Evolutionary conservation across 352 stramenopile species (phyloP), one percentile per base, ranked within the genome.

Genomic region (Stramenopiles sp.): DNA sequence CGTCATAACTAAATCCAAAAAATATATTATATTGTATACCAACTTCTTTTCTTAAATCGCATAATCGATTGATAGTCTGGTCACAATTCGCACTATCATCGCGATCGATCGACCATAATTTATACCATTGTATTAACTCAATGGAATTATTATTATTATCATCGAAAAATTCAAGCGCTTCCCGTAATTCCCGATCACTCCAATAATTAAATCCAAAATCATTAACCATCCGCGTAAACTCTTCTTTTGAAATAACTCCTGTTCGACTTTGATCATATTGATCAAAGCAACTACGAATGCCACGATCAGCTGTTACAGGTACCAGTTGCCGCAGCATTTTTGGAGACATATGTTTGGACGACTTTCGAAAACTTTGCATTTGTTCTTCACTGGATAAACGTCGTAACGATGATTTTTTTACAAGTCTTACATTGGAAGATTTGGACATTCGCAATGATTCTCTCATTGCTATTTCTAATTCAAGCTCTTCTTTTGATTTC

Each of bases 131-230:
- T 13, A 76, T 76, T 13, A 76, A 20, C 7, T 76, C 65, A 33
- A 76, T 76, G 7, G 4, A 31, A 33, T 33, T 33, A 33, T 76
- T 76, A 33, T 31, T 76, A 20, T 76, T 76, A 33, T 76, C 30
- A 33, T 76, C 65, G 13, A 76, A 76, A 76, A 76, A 76, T 76
- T 76, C 65, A 76, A 76, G 65, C 30, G 65, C 65, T 76, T 76
- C 65, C 65, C 65, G 4, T 13, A 76, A 4, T 76, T 76, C 65
- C 7, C 65, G 65, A 13, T 76, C 65, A 20, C 65, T 76, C 65
- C 65, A 76, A 53, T n/a, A n/a, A 69, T 76, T 76, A 33, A 76
- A 76, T 13, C 13, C 4, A 20, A 33, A 33, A 20, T 76, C 65
- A 33, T 4, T 13, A 33, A 76, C 65, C 30, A 76, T 31, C 4